phyloP scores from a whole-genome alignment of 2,329 filamentous ascomycete genomes.

The Ophiostoma sp. region DNA sequence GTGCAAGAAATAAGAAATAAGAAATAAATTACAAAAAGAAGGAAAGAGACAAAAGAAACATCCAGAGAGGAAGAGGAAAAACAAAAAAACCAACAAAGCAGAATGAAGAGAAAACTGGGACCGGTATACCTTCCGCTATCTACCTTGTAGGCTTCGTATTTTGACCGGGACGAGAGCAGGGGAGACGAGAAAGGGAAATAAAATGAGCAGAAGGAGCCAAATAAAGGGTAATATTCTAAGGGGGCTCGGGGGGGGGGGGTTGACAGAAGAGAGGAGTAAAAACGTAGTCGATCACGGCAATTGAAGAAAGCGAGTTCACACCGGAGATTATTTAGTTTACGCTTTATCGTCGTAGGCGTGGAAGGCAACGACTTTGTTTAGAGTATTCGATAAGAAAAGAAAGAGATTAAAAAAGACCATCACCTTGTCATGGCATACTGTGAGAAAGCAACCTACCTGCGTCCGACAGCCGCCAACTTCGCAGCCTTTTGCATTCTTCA shows the following conservation, averaged over 20 bases:
- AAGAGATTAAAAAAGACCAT: too few relatives aligned
- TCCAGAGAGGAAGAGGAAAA: neutral
- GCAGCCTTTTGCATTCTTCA: neutral
- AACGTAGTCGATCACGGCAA: neutral
- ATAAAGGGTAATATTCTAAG: too few relatives aligned
- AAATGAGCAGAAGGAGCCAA: too few relatives aligned
- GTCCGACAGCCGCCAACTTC: too few relatives aligned
- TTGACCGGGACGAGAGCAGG: neutral
- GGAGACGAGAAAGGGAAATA: too few relatives aligned
- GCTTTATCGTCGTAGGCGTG: neutral
- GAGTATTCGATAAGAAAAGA: neutral
- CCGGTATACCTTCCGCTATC: slow-evolving; percentile 6
- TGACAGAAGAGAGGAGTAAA: neutral
- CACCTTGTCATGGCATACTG: too few relatives aligned
- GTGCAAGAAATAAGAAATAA: neutral
- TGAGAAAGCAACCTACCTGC: too few relatives aligned
- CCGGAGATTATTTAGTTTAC: neutral
- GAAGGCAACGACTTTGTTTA: neutral
- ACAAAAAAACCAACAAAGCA: neutral
- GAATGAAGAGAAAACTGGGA: neutral
- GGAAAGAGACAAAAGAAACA: neutral
- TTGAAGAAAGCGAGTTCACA: neutral
- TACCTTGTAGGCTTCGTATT: neutral
- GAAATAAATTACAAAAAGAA: neutral
- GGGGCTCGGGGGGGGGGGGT: neutral